Evolutionary conservation across 257 asterid species (phyloP).

Genomic region (Capsicum baccatum): DNA sequence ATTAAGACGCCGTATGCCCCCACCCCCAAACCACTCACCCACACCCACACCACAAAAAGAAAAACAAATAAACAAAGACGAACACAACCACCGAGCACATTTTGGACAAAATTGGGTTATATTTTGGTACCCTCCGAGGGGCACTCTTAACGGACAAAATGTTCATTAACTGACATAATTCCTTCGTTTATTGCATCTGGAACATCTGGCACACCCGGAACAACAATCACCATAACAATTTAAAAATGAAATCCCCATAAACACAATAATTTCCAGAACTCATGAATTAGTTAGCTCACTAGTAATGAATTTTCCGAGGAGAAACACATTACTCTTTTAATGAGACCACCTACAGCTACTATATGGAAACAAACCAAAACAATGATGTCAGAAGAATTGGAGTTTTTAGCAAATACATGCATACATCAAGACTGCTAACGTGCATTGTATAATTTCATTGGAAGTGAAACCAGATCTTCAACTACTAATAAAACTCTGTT

Average conservation of each 20-base stretch:
- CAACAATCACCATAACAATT: background rate
- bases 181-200: background rate
- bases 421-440: background rate
- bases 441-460: background rate
- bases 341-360: background rate
- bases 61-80: too few relatives aligned
- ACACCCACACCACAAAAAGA: too few relatives aligned
- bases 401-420: background rate
- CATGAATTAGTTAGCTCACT: background rate
- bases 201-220: background rate
- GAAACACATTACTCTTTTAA: background rate
- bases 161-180: background rate
- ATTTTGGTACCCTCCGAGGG: background rate
- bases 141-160: background rate
- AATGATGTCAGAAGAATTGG: background rate
- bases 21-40: too few relatives aligned
- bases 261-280: background rate
- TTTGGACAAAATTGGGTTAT: constrained; percentile 5
- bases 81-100: background rate
- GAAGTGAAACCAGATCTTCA: constrained; percentile 6
- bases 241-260: background rate
- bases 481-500: background rate
- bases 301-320: background rate
- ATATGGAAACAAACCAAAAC: background rate
- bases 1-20: too few relatives aligned